Evolutionary conservation across 345 rosid genomes (phyloP).

Genomic region (Psidium friedrichsthalianum): DNA sequence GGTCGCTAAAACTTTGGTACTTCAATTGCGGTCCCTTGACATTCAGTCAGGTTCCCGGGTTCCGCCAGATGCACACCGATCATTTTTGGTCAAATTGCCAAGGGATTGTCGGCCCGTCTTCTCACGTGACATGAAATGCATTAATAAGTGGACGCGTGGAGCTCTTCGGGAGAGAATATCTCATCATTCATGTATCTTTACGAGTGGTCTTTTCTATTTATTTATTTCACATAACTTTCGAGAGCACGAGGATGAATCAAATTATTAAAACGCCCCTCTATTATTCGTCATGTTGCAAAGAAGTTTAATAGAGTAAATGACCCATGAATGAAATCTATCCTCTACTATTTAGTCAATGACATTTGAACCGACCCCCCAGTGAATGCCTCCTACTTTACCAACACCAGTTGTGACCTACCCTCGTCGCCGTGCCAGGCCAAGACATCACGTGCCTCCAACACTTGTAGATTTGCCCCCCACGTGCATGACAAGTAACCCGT

Average conservation of each 20-base stretch:
- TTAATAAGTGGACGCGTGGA: neutral
- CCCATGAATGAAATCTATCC: neutral
- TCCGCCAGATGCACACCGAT: rapidly evolving
- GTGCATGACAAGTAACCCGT: neutral
- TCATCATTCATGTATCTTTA: neutral
- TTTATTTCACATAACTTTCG: neutral
- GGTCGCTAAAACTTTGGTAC: neutral
- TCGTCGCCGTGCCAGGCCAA: neutral
- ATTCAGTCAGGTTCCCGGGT: neutral
- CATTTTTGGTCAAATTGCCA: neutral
- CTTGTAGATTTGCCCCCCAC: neutral
- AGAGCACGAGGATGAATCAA: neutral
- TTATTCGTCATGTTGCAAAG: neutral
- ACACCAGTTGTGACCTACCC: neutral
- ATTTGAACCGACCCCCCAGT: neutral
- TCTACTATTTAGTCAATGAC: neutral
- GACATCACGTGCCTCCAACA: neutral
- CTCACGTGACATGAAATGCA: neutral
- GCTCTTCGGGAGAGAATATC: neutral
- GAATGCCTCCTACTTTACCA: neutral
- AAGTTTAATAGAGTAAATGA: neutral
- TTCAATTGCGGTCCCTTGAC: neutral
- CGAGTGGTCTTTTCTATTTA: neutral
- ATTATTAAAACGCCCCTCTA: neutral
- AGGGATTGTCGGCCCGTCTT: neutral